Percentiles rank a stretch among this genome's conserved stretches.
These are phyloP conservation scores for rapeseed (Brassica napus) DNA, from an alignment of 345 rosid genomes.

Conservation along the genomic window DNA sequence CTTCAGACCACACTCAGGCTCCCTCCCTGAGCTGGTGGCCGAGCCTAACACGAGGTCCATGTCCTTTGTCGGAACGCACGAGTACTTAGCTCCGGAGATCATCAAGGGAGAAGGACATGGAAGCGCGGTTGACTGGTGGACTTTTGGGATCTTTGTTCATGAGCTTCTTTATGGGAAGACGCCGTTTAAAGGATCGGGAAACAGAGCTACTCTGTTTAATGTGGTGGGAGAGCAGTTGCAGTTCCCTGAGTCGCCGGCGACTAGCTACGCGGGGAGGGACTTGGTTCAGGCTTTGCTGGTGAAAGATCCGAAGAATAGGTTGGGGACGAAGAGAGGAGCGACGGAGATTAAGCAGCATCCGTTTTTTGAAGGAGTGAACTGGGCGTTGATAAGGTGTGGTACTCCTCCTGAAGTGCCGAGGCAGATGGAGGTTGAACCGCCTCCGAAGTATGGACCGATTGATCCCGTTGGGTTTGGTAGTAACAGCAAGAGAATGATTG, in stretches of 20 bases:
- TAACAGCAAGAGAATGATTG: slow-evolving; percentile 72
- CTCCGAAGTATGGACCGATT: slow-evolving; percentile 60
- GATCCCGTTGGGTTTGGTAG: slow-evolving; percentile 71
- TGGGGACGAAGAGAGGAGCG: slow-evolving; percentile 96
- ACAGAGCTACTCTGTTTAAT: slow-evolving; percentile 86
- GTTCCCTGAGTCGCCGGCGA: slow-evolving; percentile 88
- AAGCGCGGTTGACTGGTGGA: slow-evolving; percentile 99
- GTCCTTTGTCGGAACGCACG: slow-evolving; percentile 99
- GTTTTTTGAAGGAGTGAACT: slow-evolving; percentile 92
- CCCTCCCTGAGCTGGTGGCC: slow-evolving; percentile 88
- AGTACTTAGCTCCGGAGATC: slow-evolving; percentile 94
- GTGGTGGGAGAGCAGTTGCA: slow-evolving; percentile 93
- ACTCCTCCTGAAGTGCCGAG: slow-evolving; percentile 98
- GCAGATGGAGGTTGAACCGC: slow-evolving; percentile 65
- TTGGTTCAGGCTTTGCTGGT: slow-evolving; percentile 78
- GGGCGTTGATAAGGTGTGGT: slow-evolving; percentile 96
- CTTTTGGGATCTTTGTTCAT: slow-evolving; percentile 90
- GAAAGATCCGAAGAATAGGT: slow-evolving; percentile 89
- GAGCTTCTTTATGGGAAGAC: slow-evolving; percentile 89
- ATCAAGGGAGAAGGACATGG: slow-evolving; percentile 99
- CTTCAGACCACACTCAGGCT: slow-evolving; percentile 49
- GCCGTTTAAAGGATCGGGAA: slow-evolving; percentile 93
- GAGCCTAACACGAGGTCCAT: slow-evolving; percentile 96
- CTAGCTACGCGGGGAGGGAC: slow-evolving; percentile 85
- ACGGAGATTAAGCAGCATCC: slow-evolving; percentile 98